A percentile compares a stretch with the other conserved stretches of the same genome.
Conservation (phyloP, 108 stramenopile genomes). For the Pseudonitzschia multiseries region DNA sequence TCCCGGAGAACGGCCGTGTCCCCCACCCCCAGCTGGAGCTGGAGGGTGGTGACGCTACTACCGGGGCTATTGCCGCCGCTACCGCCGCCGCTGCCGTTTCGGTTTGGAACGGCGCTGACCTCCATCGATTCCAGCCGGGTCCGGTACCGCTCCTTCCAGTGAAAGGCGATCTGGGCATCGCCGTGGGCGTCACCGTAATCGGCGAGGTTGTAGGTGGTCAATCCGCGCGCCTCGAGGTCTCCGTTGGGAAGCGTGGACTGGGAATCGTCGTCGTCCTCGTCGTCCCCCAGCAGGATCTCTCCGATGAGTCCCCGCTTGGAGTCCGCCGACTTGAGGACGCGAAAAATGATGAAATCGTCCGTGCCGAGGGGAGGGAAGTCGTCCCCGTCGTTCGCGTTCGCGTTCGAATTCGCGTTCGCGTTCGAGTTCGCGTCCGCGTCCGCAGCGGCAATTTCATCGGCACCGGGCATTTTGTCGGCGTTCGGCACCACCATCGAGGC, state of each 20-base stretch:
- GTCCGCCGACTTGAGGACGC: slow-evolving; percentile 4
- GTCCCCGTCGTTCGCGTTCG: slow-evolving; percentile 1
- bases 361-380: slow-evolving; percentile 10
- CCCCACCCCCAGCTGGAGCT: slow-evolving; percentile 21
- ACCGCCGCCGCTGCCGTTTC: too few relatives aligned
- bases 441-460: too few relatives aligned
- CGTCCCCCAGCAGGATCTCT: background rate
- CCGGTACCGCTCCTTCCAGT: slow-evolving; percentile 32
- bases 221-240: background rate
- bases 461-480: too few relatives aligned
- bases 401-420: too few relatives aligned
- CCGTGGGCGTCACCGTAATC: slow-evolving; percentile 10
- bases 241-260: background rate
- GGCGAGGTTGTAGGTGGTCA: slow-evolving; percentile 5
- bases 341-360: slow-evolving; percentile 20
- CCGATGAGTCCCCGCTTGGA: too few relatives aligned
- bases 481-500: too few relatives aligned
- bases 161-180: slow-evolving; percentile 4
- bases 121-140: slow-evolving; percentile 10
- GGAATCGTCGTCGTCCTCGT: slow-evolving; percentile 6
- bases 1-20: background rate
- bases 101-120: slow-evolving; percentile 3
- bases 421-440: too few relatives aligned
- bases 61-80: too few relatives aligned
- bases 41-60: background rate